A percentile compares a stretch with the other conserved stretches of the same genome.
Conservation (phyloP, 1,139 yeast genomes). For the Saccharomycopsis crataegensis region DNA sequence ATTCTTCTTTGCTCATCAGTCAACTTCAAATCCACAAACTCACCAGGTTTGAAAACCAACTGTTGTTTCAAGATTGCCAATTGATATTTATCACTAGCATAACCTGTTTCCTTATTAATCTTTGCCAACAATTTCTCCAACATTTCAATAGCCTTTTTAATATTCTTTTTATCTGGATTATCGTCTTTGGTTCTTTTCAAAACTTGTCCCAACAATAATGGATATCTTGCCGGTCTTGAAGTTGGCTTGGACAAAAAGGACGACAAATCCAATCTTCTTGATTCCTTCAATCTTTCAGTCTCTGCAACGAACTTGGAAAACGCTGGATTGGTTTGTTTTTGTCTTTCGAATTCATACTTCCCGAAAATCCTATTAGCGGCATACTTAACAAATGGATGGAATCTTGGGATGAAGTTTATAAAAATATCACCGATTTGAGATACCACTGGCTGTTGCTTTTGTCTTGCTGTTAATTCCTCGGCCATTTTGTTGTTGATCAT, state of each 20-base stretch:
- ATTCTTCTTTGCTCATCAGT: constrained; percentile 76
- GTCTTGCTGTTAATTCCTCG: constrained; percentile 83
- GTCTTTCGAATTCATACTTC: constrained; percentile 91
- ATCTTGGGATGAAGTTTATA: constrained; percentile 72
- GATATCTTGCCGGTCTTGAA: constrained; percentile 92
- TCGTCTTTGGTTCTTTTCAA: constrained; percentile 72
- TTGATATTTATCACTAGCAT: constrained; percentile 87
- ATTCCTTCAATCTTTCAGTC: constrained; percentile 81
- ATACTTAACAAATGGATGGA: constrained; percentile 87
- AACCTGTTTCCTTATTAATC: constrained; percentile 89
- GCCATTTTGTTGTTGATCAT: constrained; percentile 77
- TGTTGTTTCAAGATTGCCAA: constrained; percentile 79
- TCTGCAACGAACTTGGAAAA: constrained; percentile 92
- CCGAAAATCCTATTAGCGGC: constrained; percentile 98
- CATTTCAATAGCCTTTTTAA: constrained; percentile 68
- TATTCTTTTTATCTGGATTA: constrained; percentile 64
- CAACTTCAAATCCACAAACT: constrained; percentile 79
- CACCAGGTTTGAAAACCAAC: constrained; percentile 68
- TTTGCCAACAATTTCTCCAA: constrained; percentile 69
- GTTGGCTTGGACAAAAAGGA: constrained; percentile 94
- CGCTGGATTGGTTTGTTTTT: constrained; percentile 79
- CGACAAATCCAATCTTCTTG: constrained; percentile 82
- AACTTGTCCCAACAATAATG: constrained; percentile 74
- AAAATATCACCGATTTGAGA: constrained; percentile 83
- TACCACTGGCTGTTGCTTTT: constrained; percentile 81